Evolutionary conservation across 768 basidiomycete genomes (phyloP), one percentile per base, ranked within the genome.

Genomic region (Rhizopogon sp.): DNA sequence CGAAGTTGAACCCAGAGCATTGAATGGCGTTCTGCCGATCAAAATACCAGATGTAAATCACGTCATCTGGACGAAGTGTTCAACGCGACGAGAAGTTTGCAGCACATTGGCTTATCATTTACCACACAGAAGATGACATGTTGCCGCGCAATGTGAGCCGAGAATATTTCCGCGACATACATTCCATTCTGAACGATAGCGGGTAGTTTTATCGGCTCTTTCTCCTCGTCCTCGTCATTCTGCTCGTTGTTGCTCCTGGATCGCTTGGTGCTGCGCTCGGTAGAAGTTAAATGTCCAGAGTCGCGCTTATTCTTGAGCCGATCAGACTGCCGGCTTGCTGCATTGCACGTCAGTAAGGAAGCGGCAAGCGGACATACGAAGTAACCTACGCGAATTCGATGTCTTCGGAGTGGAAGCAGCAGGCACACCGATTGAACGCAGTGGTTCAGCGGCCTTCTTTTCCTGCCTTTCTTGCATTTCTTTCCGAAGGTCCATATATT

Each of bases 1-100:
- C 16, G n/a, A 52, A 52, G 31, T 52, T 52, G 28, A 52, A 43
- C 17, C 51, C 51, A 14, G 35, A 22, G 9, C 51, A 52, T 52
- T 43, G 51, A 41, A 52, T 43, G 13, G 25, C 25, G 2, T 29
- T 20, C 40, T 52, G 51, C 11, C 51, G 51, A 44, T 52, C 41
- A 17, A 52, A 42, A 31, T 42, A 52, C 51, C 51, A 52, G 35
- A 45, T 1, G 17, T 45, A 45, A 17, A 52, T 29, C 14, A 45
- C 10, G 28, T 52, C 41, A 20, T 52, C 51, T 52, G 28, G 41
- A 31, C 25, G 5, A 29, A 17, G 13, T 3, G 6, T 35, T 35
- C 6, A 45, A 7, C 8, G 44, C 17, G 40, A 20, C 5, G 28
- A 52, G 25, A 25, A 25, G 29, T 20, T 17, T 47, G 46, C 5